These are phyloP conservation scores for Aspergillus sp. DNA, from an alignment of 2,329 filamentous ascomycete genomes.

Conservation along the genomic window DNA sequence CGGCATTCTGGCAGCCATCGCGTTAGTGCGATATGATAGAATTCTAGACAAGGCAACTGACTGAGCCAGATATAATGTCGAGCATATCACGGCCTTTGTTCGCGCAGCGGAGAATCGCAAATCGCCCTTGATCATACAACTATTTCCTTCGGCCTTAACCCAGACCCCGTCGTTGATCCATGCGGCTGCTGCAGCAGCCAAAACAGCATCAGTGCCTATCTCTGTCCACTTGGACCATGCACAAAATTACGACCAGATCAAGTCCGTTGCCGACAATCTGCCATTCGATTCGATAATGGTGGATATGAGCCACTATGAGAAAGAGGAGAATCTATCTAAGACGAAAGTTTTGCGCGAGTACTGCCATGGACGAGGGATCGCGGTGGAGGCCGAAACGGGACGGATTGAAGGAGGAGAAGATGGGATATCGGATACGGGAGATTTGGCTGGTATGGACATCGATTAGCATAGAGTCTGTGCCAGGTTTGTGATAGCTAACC, in stretches of 20 bases:
- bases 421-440: slow-evolving; percentile 59
- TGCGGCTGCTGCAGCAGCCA: slow-evolving; percentile 46
- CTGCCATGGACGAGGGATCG: slow-evolving; percentile 56
- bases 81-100: slow-evolving; percentile 59
- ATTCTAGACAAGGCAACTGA: neutral
- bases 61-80: slow-evolving; percentile 51
- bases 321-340: slow-evolving; percentile 57
- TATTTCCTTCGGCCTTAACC: slow-evolving; percentile 60
- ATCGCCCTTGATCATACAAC: slow-evolving; percentile 60
- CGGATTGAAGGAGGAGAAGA: slow-evolving; percentile 65
- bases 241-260: slow-evolving; percentile 53
- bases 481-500: no score
- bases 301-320: slow-evolving; percentile 64
- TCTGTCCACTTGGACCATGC: slow-evolving; percentile 58
- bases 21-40: neutral
- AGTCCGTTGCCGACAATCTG: slow-evolving; percentile 48
- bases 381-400: slow-evolving; percentile 61
- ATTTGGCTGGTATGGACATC: slow-evolving; percentile 41
- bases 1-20: slow-evolving; percentile 45
- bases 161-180: slow-evolving; percentile 37
- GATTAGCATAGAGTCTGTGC: no score
- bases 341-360: slow-evolving; percentile 54
- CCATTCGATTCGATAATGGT: slow-evolving; percentile 65
- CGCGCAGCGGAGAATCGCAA: slow-evolving; percentile 59
- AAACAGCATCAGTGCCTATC: slow-evolving; percentile 50